Conservation (phyloP, 2,329 filamentous ascomycete genomes). For the Talaromyces amestolkiae region DNA sequence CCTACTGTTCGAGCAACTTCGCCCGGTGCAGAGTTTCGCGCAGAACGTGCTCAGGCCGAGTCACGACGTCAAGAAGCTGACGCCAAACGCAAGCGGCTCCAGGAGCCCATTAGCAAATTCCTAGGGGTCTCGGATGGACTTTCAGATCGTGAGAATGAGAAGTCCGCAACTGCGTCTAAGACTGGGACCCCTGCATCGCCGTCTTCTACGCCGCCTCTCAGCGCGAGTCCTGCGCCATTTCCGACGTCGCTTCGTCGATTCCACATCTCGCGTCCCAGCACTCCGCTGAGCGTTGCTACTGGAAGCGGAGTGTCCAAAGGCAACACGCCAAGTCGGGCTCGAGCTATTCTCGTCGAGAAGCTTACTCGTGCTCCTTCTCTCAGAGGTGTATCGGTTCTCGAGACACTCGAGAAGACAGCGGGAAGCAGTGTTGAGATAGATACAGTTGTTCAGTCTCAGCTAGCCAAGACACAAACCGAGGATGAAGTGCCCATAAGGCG, state of each 20-base stretch:
- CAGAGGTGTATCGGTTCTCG: conserved; percentile 34
- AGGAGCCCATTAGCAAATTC: conserved; percentile 26
- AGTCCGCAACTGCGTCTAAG: conserved; percentile 4
- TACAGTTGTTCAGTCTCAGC: conserved; percentile 20
- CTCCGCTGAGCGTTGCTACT: conserved; percentile 25
- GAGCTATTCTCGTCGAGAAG: conserved; percentile 44
- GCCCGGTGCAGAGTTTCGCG: conserved; percentile 42
- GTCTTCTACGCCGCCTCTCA: background rate
- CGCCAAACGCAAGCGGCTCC: conserved; percentile 26
- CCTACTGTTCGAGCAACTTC: conserved; percentile 43
- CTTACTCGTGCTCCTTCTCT: conserved; percentile 34
- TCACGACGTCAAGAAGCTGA: conserved; percentile 32
- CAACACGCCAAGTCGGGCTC: conserved; percentile 27
- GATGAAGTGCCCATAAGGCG: conserved; percentile 19
- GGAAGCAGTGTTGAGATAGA: conserved; percentile 15
- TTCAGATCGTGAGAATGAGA: conserved; percentile 2
- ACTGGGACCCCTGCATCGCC: conserved; percentile 24
- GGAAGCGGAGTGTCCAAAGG: conserved; percentile 36
- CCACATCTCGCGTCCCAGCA: conserved; percentile 38
- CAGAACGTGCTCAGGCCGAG: conserved; percentile 31
- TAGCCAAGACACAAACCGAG: conserved; percentile 1
- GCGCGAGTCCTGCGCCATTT: conserved; percentile 25
- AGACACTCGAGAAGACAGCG: conserved; percentile 21
- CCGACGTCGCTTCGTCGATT: conserved; percentile 37
- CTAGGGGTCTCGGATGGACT: background rate